Evolutionary conservation across 208 protist species (phyloP), one percentile per base, ranked within the genome.

Genomic region (Trypanosoma brucei): DNA sequence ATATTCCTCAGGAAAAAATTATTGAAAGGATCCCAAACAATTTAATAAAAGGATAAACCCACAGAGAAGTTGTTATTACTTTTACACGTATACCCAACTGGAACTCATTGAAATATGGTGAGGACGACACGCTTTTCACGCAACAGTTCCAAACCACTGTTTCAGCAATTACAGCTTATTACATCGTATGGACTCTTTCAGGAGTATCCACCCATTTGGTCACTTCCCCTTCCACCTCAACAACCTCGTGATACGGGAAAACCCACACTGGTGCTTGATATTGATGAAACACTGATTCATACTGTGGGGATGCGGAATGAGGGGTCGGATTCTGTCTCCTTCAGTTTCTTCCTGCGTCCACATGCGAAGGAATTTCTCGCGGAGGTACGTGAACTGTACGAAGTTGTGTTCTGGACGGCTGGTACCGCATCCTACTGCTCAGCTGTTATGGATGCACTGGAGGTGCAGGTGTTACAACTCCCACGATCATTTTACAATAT

Each of bases 351-450:
- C 48, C 55, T 87, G 34, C 83, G 89, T 7, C 89, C 89, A 6
- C 76, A 91, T 56, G 56, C 88, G 55, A 75, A 75, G 40, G 76
- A 84, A 64, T 95, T 95, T 55, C 77, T 95, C 22, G 36, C 59
- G 1, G 86, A 91, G 60, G 82, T 90, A 45, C 78, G 78, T 55
- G 61, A 86, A 49, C 69, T 91, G 44, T 95, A 90, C 72, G 89
- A 95, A 56, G 70, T 95, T 11, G 78, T 95, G 34, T 95, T 91
- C 61, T 95, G 89, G 89, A 95, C 89, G 2, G 85, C 85, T 7
- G 89, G 85, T 6, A 87, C 78, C 51, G 81, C 85, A 0, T 88
- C 79, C n/a, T 95, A 95, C 70, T 91, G 83, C 60, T 80, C 78
- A 13, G 86, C 82, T 14, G 69, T 95, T 36, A 59, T 93, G 34